Evolutionary conservation across 164 flowering plant genomes (phyloP).

Genomic region (Magnolia officinalis): DNA sequence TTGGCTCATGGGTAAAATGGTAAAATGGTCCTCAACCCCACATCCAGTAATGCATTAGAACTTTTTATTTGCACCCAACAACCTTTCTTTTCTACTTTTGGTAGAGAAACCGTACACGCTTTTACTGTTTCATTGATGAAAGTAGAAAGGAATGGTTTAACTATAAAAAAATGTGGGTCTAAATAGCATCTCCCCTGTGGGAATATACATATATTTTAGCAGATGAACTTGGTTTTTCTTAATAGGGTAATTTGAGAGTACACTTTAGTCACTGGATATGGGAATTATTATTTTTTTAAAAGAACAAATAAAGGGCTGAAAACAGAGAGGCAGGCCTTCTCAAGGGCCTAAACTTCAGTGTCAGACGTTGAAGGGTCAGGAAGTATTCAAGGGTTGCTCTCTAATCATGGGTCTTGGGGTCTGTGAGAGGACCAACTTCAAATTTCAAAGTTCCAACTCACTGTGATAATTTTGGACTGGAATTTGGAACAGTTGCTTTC

Average conservation of each 20-base stretch:
- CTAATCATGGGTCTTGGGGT: slow-evolving; percentile 44
- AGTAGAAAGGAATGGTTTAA: neutral
- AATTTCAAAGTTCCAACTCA: slow-evolving; percentile 18
- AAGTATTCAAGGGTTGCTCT: slow-evolving; percentile 31
- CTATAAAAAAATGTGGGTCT: neutral
- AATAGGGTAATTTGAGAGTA: slow-evolving; percentile 3
- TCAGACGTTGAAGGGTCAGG: slow-evolving; percentile 53
- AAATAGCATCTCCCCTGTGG: neutral
- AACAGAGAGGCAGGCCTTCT: slow-evolving; percentile 23
- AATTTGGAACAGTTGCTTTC: slow-evolving; percentile 34
- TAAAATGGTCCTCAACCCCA: neutral
- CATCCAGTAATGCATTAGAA: neutral
- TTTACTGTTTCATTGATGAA: no score
- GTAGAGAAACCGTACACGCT: neutral
- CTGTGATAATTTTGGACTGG: slow-evolving; percentile 15
- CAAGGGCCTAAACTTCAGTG: slow-evolving; percentile 60
- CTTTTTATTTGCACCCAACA: neutral
- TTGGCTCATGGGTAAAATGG: neutral
- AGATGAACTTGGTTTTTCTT: neutral
- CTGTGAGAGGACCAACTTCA: slow-evolving; percentile 10
- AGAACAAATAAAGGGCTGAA: slow-evolving; percentile 10
- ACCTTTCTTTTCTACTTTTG: neutral
- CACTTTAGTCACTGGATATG: slow-evolving; percentile 14
- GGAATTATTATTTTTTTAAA: slow-evolving; percentile 11
- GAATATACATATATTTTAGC: no score